Evolutionary conservation across 805 yeast genomes (phyloP).

Genomic region (Candida sakaeoensis): DNA sequence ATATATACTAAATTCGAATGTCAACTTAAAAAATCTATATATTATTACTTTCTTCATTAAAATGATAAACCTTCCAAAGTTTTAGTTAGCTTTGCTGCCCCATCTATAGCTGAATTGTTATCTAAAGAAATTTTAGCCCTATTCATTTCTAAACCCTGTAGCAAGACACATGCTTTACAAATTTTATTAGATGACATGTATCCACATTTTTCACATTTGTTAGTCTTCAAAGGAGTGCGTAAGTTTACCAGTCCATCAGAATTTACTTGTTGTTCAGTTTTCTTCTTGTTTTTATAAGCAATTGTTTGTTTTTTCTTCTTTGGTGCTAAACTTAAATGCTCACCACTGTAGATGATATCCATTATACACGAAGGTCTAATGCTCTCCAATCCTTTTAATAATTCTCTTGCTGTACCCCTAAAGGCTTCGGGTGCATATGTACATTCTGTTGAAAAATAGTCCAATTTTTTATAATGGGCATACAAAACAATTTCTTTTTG

Average conservation of each 20-base stretch:
- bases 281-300: constrained; percentile 28
- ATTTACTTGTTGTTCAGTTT: constrained; percentile 49
- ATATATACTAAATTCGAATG: too few species aligned
- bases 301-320: constrained; percentile 41
- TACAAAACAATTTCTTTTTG: constrained; percentile 96
- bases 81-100: constrained; percentile 61
- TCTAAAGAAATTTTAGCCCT: constrained; percentile 66
- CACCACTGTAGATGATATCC: constrained; percentile 94
- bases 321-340: constrained; percentile 64
- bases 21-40: too few species aligned
- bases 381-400: constrained; percentile 85
- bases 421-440: constrained; percentile 98
- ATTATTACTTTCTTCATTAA: too few species aligned
- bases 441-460: constrained; percentile 95
- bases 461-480: constrained; percentile 93
- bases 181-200: constrained; percentile 82
- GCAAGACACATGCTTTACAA: constrained; percentile 88
- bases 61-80: constrained; percentile 64
- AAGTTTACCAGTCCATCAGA: constrained; percentile 61
- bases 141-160: constrained; percentile 78
- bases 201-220: constrained; percentile 84
- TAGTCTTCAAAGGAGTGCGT: constrained; percentile 45
- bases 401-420: constrained; percentile 92
- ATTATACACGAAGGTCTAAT: constrained; percentile 89
- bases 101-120: constrained; percentile 47